Base-by-base conservation (phyloP, 208 protist species). In the Wallacemonas rigidus region DNA sequence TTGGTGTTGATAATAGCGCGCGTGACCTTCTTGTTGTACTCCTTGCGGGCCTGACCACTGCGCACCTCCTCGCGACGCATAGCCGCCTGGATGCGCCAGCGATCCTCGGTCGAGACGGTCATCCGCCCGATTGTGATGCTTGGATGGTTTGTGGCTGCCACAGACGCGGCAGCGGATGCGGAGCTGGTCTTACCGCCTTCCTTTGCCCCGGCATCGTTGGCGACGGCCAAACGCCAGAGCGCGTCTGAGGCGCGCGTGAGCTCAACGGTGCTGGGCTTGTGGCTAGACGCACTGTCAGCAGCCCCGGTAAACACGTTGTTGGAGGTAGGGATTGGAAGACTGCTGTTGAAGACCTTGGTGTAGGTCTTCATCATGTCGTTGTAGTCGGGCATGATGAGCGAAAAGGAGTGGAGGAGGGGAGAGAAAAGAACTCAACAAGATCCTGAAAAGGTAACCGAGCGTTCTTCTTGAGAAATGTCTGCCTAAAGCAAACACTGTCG, bases 21-120 rank as follows among this genome's bases (percentile, higher is more conserved):
- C 6, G 91, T 93, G n/a, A 94, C 89, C 74, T 93, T 92, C 70
- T 93, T 94, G 79, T 94, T 94, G 87, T 94, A 94, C 72, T 96
- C 89, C 72, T 90, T 92, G 44, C 89, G 80, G 5, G 77, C 79
- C 45, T 81, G 81, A 17, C 88, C 89, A 4, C 72, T 83, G 65
- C 90, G 88, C 11, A 83, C 83, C 77, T 94, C 91, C 76, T 96
- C 91, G 14, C 87, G 85, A 14, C 89, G 91, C 86, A 96, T 92
- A 51, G 88, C 76, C 26, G 83, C 89, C 72, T 96, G 91, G 65
- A 96, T 91, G 38, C 87, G 81, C 89, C 91, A 96, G 36, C 88
- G 82, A 60, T 96, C 91, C 80, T 92, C 84, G 12, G 85, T 92
- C 2, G 91, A 92, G 44, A 94, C 82, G 55, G 84, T 81, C 74